Base-by-base conservation (phyloP, 129 eudicot genomes). In the Tagetes erecta region DNA sequence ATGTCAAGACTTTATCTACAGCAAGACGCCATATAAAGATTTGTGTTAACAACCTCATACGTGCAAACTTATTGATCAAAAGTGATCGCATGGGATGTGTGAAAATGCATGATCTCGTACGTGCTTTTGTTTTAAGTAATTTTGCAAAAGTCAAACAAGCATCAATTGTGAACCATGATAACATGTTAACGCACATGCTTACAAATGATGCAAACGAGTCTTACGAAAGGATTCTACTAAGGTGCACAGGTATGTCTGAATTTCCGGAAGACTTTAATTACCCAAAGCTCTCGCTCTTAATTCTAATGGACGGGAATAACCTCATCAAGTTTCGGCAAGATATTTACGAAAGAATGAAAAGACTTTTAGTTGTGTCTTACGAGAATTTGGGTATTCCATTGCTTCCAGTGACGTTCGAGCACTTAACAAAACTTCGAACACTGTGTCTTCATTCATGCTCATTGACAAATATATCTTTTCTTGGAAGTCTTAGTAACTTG, bases 31-130 rank as follows among this genome's bases (percentile, higher is more conserved):
- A 39, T 30, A 9, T 42, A 14, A 66, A 66, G 9, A 40, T 46
- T 4, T 41, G 71, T 11, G 50, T 41, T 20, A 31, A 41, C 36
- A 44, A 46, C 5, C 71, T 41, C 51, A 20, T 41, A 8, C 53
- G 50, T 42, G 36, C 71, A 20, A 66, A 66, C 50, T 42, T 66
- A 36, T 65, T 66, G 52, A 66, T 8, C 8, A 14, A 66, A 66
- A 41, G 71, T 40, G 50, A 66, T 41, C 1, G 8, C 12, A 5
- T 20, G 34, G 52, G 71, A 41, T 41, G 53, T 31, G 37, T 66
- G 12, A 66, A 66, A 14, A 66, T 66, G 71, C 71, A 66, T 46
- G 71, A 66, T 66, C 50, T 65, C 8, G 70, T 65, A 31, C 27
- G 27, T 20, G 27, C 27, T 20, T 20, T 20, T 20, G 27, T 20